A percentile compares a stretch with the other conserved stretches of the same genome.
phyloP scores from a whole-genome alignment of 2,329 filamentous ascomycete species.

The Teratosphaeria pseudoeucalypti region DNA sequence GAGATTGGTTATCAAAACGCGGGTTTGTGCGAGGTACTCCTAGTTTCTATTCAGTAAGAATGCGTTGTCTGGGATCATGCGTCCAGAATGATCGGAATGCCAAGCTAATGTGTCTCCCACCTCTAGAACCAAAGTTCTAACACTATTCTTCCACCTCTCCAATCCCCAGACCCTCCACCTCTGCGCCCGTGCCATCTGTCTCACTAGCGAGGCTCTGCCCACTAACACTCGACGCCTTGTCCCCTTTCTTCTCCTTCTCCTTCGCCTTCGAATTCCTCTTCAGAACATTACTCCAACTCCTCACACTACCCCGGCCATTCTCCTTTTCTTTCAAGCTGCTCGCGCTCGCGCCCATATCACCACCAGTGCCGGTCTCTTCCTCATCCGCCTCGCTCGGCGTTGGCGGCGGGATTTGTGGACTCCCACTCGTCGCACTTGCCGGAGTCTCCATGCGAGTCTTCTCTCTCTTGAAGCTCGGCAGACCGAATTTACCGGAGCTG shows the following conservation, averaged over 20 bases:
- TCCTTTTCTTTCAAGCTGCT: constrained; percentile 22
- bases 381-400: background rate
- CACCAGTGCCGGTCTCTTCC: constrained; percentile 30
- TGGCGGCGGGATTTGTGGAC: background rate
- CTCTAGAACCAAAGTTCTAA: no score
- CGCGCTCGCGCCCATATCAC: constrained; percentile 18
- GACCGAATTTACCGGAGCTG: constrained; percentile 33
- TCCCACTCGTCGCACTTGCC: background rate
- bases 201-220: constrained; percentile 33
- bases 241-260: constrained; percentile 17
- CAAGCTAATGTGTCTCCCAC: no score
- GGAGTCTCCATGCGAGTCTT: constrained; percentile 24
- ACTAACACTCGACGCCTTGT: constrained; percentile 34
- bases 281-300: constrained; percentile 37
- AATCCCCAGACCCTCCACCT: background rate
- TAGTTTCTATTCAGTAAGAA: no score
- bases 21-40: no score
- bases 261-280: constrained; percentile 25
- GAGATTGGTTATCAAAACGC: no score
- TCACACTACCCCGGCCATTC: constrained; percentile 29
- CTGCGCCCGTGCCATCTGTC: constrained; percentile 7
- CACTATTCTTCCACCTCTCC: background rate
- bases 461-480: constrained; percentile 27
- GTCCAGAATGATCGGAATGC: no score
- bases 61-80: no score